Conservation (phyloP, 2,329 filamentous ascomycete species). For the Aspergillus calidoustus region DNA sequence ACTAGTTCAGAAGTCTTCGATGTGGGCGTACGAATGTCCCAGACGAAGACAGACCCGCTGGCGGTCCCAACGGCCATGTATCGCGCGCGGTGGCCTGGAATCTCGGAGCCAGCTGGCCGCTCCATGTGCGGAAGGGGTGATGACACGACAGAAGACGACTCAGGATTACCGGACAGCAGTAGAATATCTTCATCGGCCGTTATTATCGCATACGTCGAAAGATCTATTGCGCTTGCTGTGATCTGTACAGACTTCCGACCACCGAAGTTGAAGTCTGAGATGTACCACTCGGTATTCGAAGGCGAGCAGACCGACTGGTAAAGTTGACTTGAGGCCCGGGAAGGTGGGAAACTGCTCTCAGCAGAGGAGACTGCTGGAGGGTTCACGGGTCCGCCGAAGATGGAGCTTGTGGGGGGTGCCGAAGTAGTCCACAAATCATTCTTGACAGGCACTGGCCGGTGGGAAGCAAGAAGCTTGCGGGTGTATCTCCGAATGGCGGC, state of each 20-base stretch:
- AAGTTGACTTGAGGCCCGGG: constrained; percentile 37
- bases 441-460: constrained; percentile 21
- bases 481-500: constrained; percentile 62
- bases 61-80: constrained; percentile 82
- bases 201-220: constrained; percentile 71
- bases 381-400: constrained; percentile 55
- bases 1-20: constrained; percentile 58
- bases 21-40: constrained; percentile 76
- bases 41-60: constrained; percentile 75
- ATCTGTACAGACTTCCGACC: constrained; percentile 65
- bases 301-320: constrained; percentile 40
- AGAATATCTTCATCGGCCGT: constrained; percentile 80
- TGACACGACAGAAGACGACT: constrained; percentile 57
- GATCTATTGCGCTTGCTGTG: constrained; percentile 72
- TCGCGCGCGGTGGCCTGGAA: constrained; percentile 83
- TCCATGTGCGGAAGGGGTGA: constrained; percentile 58
- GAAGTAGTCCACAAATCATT: constrained; percentile 3
- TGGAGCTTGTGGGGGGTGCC: constrained; percentile 41
- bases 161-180: constrained; percentile 61
- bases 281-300: constrained; percentile 67
- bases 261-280: constrained; percentile 65
- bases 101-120: constrained; percentile 57
- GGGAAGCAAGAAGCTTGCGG: constrained; percentile 53
- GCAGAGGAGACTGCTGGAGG: constrained; percentile 26
- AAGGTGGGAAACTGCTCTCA: constrained; percentile 33